Base-by-base conservation (phyloP, 306 rosid species). In the Myrica gale region DNA sequence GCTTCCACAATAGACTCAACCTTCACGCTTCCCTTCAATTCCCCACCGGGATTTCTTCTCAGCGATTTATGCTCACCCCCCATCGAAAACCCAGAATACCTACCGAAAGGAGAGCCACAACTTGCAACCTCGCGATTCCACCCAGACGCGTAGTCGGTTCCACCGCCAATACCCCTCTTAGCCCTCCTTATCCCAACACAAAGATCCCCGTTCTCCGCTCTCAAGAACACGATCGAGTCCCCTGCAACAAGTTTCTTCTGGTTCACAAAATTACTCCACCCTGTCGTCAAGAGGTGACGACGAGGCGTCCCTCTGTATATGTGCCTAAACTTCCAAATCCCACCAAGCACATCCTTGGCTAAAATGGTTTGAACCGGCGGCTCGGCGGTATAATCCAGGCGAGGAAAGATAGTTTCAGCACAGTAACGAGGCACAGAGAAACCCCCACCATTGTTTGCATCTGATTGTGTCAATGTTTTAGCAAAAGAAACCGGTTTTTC, bases 191-290 rank as follows among this genome's bases (percentile, higher is more conserved):
- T 86, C 39, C 99, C 99, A 65, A 96, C 89, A 83, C 92, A 92
- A 50, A 96, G 97, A 82, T 96, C 99, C 7, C 99, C 99, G 69
- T 79, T 92, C 43, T 89, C 93, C 0, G 92, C 90, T 74, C 97
- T 86, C 70, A 96, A 78, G 63, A 96, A 96, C 76, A 96, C 98
- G 62, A 96, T 87, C 0, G 99, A 90, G 78, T 96, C 99, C 55
- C 99, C 99, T 21, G 99, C 99, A 81, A 92, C 97, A 81, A 96
- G 99, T 82, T 89, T 92, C 88, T 96, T 96, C 66, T 86, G 90
- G 82, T 96, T 96, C 78, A 96, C 99, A 62, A 96, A 96, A 86
- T 88, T 90, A 78, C 98, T 96, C 99, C 99, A 96, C 48, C 99
- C 99, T 1, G 98, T 96, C 19, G 99, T 96, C 84, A 96, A 74